phyloP scores from a whole-genome alignment of 805 yeast genomes.

The Kazachstania martiniae region DNA sequence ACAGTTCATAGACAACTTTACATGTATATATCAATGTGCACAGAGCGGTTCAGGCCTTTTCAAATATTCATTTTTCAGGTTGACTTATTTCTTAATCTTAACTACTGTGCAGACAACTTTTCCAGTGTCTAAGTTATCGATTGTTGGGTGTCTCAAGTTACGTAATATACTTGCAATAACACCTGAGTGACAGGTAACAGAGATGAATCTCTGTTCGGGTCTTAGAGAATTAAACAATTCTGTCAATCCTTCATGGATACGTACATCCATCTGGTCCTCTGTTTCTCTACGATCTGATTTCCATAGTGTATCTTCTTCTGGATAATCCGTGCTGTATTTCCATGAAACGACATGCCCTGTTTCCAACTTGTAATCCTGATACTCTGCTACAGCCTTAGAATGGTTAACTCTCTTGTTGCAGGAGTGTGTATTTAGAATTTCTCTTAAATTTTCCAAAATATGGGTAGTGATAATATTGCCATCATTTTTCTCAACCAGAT shows the following conservation, averaged over 20 bases:
- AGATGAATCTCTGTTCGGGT: slow-evolving; percentile 27
- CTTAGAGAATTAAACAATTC: slow-evolving; percentile 31
- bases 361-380: slow-evolving; percentile 9
- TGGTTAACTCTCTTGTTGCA: slow-evolving; percentile 44
- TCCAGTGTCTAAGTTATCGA: slow-evolving; percentile 47
- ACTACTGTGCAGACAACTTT: slow-evolving; percentile 54
- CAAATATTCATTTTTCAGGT: too few relatives aligned
- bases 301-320: slow-evolving; percentile 42
- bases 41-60: too few relatives aligned
- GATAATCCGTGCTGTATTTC: slow-evolving; percentile 36
- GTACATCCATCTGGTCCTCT: slow-evolving; percentile 36
- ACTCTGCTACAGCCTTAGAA: slow-evolving; percentile 10
- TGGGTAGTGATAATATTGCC: slow-evolving; percentile 15
- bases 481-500: slow-evolving; percentile 3
- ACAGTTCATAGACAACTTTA: too few relatives aligned
- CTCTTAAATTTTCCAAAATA: slow-evolving; percentile 39
- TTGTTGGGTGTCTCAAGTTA: slow-evolving; percentile 43
- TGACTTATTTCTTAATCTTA: too few relatives aligned
- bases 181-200: slow-evolving; percentile 52
- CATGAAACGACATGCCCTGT: slow-evolving; percentile 30
- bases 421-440: slow-evolving; percentile 47
- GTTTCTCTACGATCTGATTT: slow-evolving; percentile 38
- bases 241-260: slow-evolving; percentile 31
- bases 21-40: too few relatives aligned
- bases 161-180: slow-evolving; percentile 42